Percentiles rank a stretch among this genome's conserved stretches.
Conservation (phyloP, 2,329 filamentous ascomycete genomes). For the Pseudogymnoascus sp. region DNA sequence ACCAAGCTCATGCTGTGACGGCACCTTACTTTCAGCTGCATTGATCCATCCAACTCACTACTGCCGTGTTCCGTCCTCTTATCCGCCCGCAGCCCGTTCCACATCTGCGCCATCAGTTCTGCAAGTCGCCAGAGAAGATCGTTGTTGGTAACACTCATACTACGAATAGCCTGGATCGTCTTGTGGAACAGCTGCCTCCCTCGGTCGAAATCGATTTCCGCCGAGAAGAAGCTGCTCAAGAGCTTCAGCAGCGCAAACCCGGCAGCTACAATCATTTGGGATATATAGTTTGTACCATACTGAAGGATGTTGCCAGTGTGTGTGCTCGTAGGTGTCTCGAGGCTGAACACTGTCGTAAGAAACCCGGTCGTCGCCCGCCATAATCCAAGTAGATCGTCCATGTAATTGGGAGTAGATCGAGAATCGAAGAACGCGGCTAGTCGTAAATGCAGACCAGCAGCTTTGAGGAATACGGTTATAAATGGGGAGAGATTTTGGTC, state of each 20-base stretch:
- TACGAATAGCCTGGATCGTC: constrained; percentile 60
- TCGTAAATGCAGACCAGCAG: constrained; percentile 65
- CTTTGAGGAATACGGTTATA: constrained; percentile 58
- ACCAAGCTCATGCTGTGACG: constrained; percentile 79
- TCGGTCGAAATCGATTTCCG: constrained; percentile 59
- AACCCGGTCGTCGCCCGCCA: constrained; percentile 65
- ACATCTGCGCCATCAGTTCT: constrained; percentile 81
- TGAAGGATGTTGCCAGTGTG: constrained; percentile 42
- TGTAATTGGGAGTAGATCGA: constrained; percentile 60
- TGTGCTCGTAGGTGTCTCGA: constrained; percentile 43
- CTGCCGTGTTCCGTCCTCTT: constrained; percentile 39
- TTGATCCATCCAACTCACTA: constrained; percentile 50
- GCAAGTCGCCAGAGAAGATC: constrained; percentile 72
- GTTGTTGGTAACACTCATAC: constrained; percentile 67
- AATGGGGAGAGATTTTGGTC: constrained; percentile 46
- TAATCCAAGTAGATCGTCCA: constrained; percentile 65
- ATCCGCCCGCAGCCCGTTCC: constrained; percentile 48
- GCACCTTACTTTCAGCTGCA: constrained; percentile 75
- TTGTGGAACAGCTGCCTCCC: constrained; percentile 62
- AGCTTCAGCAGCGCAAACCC: constrained; percentile 71
- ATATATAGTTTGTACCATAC: constrained; percentile 66
- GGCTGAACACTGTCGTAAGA: constrained; percentile 48
- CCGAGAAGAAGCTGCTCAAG: constrained; percentile 66
- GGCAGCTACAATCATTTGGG: constrained; percentile 78
- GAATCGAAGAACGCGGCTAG: constrained; percentile 76